phyloP scores from a whole-genome alignment of 106 monocot genomes.

The Apostasia shenzhenica region DNA sequence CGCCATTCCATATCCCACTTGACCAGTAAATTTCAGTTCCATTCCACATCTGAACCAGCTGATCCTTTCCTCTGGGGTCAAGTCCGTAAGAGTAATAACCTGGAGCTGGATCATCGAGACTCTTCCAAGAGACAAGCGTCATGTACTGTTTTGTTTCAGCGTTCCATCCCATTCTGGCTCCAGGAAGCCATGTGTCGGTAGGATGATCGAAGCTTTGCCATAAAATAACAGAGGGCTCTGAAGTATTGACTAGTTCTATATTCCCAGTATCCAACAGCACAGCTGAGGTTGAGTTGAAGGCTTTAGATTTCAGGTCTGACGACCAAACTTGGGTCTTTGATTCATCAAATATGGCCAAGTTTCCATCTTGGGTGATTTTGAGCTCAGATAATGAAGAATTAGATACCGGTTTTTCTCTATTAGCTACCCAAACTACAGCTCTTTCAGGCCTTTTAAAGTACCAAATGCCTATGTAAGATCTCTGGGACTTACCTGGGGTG shows the following conservation, averaged over 20 bases:
- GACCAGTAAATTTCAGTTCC: not conserved
- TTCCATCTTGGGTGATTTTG: not conserved
- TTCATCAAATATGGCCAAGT: not conserved
- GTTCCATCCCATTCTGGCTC: not conserved
- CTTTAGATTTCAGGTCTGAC: not conserved
- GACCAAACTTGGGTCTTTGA: not conserved
- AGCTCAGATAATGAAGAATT: not conserved
- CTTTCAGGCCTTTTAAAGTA: not conserved
- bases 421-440: constrained; percentile 4
- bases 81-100: not conserved
- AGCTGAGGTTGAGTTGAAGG: not conserved
- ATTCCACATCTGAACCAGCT: not conserved
- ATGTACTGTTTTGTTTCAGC: not conserved
- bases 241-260: not conserved
- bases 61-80: constrained; percentile 4
- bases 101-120: not conserved
- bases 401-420: not conserved
- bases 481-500: constrained; percentile 2
- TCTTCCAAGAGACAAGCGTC: constrained; percentile 4
- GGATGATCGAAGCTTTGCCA: constrained; percentile 13
- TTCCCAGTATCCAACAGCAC: not conserved
- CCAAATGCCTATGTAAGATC: constrained; percentile 12
- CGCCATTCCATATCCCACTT: constrained; percentile 3
- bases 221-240: not conserved
- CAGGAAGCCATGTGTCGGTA: constrained; percentile 2